A percentile compares a stretch with the other conserved stretches of the same genome.
Conservation (phyloP, 371 early-diverging fungal species). For the Thermomucor indicae-seudaticae region DNA sequence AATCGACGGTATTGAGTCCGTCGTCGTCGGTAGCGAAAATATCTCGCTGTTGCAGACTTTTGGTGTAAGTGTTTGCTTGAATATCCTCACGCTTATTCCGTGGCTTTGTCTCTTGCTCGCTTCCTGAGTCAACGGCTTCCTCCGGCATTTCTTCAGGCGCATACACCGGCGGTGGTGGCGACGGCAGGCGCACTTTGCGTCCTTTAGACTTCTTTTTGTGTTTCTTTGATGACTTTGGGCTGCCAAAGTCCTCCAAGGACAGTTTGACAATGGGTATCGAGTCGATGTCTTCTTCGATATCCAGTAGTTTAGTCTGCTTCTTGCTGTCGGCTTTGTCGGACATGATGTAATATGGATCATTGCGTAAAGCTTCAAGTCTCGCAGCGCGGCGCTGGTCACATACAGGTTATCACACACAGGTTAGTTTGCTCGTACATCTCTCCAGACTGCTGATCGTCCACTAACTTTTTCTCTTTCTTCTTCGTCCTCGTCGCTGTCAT, state of each 20-base stretch:
- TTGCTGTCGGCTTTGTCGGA: slow-evolving; percentile 17
- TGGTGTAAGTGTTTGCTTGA: slow-evolving; percentile 15
- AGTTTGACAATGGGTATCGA: slow-evolving; percentile 80
- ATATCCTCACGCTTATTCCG: not conserved
- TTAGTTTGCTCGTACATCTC: too few species aligned
- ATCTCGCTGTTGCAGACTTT: slow-evolving; percentile 26
- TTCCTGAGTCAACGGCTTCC: slow-evolving; percentile 48
- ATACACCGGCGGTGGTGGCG: slow-evolving; percentile 49
- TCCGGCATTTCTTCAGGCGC: slow-evolving; percentile 70
- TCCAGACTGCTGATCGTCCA: too few species aligned
- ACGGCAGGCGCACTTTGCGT: slow-evolving; percentile 13
- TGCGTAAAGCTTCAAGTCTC: slow-evolving; percentile 57
- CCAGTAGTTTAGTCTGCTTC: slow-evolving; percentile 12
- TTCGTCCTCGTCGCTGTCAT: slow-evolving; percentile 35
- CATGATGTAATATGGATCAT: slow-evolving; percentile 77
- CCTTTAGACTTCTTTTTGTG: slow-evolving; percentile 23
- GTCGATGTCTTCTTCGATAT: slow-evolving; percentile 66
- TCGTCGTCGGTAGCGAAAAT: slow-evolving; percentile 34
- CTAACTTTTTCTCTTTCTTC: slow-evolving; percentile 31
- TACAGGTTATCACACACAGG: too few species aligned
- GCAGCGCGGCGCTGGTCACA: slow-evolving; percentile 58
- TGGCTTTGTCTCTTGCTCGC: slow-evolving; percentile 31
- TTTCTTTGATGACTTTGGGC: slow-evolving; percentile 11
- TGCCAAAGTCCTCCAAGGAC: slow-evolving; percentile 54
- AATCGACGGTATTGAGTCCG: slow-evolving; percentile 53